phyloP scores from a whole-genome alignment of 352 stramenopile species.

The Pythium apleroticum region DNA sequence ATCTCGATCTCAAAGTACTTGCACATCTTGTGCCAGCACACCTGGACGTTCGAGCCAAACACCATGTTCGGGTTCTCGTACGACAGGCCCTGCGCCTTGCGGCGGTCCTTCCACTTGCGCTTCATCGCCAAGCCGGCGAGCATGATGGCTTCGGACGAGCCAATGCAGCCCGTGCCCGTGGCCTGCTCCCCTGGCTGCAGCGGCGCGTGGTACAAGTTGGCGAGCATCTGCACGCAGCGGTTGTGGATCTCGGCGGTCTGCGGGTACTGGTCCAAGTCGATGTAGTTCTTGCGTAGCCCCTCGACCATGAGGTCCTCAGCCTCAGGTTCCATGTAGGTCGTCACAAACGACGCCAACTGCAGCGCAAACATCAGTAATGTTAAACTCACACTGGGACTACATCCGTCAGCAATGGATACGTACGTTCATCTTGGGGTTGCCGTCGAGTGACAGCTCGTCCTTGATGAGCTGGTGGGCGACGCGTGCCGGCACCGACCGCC shows the following conservation, averaged over 20 bases:
- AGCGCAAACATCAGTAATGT: background rate
- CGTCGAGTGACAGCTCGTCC: slow-evolving; percentile 88
- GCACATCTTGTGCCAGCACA: slow-evolving; percentile 95
- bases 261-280: slow-evolving; percentile 92
- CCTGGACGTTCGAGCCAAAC: slow-evolving; percentile 91
- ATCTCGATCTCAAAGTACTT: slow-evolving; percentile 94
- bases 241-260: slow-evolving; percentile 93
- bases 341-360: slow-evolving; percentile 88
- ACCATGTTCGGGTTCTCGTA: slow-evolving; percentile 92
- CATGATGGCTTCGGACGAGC: slow-evolving; percentile 93
- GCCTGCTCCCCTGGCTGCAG: slow-evolving; percentile 50
- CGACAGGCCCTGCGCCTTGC: slow-evolving; percentile 68
- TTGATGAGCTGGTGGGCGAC: slow-evolving; percentile 89
- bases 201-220: slow-evolving; percentile 88
- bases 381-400: background rate
- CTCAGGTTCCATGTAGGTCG: slow-evolving; percentile 91
- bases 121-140: slow-evolving; percentile 90
- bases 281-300: slow-evolving; percentile 91
- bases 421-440: slow-evolving; percentile 90
- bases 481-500: slow-evolving; percentile 62
- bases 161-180: slow-evolving; percentile 88
- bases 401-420: slow-evolving; percentile 5
- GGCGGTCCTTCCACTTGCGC: slow-evolving; percentile 88
- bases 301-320: slow-evolving; percentile 90
- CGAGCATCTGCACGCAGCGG: slow-evolving; percentile 91